A percentile compares a stretch with the other conserved stretches of the same genome.
Conservation (phyloP, 208 protist species). For the Leishmania tropica region DNA sequence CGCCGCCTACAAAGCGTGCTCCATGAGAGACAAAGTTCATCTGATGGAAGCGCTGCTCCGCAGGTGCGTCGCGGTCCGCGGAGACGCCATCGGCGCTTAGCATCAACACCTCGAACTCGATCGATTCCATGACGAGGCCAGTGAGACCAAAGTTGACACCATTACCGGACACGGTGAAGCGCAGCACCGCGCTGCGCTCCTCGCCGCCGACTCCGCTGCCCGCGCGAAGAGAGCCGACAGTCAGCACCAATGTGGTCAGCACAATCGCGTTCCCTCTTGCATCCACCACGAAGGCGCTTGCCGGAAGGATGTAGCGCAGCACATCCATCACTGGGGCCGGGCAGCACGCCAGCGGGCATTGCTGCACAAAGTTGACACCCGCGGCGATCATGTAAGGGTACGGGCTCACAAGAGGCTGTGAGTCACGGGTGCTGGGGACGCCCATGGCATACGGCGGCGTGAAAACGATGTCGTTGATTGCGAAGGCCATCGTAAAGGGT, state of each 20-base stretch:
- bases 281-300: constrained; percentile 40
- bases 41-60: constrained; percentile 5
- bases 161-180: constrained; percentile 67
- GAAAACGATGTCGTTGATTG: constrained; percentile 78
- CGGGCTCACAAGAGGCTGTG: constrained; percentile 34
- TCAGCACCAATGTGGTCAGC: constrained; percentile 40
- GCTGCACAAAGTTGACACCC: constrained; percentile 82
- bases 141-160: constrained; percentile 49
- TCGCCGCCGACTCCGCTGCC: constrained; percentile 22
- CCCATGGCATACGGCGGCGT: constrained; percentile 53
- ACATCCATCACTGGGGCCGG: constrained; percentile 60
- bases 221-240: constrained; percentile 25
- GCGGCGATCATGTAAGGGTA: constrained; percentile 60
- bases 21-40: constrained; percentile 31
- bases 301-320: constrained; percentile 49
- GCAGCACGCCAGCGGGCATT: constrained; percentile 45
- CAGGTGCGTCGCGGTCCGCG: not conserved
- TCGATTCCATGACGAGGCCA: constrained; percentile 47
- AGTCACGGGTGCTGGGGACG: constrained; percentile 34
- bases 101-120: constrained; percentile 71
- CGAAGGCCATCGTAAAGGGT: constrained; percentile 50
- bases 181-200: constrained; percentile 32
- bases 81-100: not conserved
- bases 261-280: not conserved
- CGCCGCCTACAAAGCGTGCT: constrained; percentile 21